Evolutionary conservation across 164 flowering plant genomes (phyloP), one percentile per base, ranked within the genome.

Genomic region (grape (Vitis vinifera)): DNA sequence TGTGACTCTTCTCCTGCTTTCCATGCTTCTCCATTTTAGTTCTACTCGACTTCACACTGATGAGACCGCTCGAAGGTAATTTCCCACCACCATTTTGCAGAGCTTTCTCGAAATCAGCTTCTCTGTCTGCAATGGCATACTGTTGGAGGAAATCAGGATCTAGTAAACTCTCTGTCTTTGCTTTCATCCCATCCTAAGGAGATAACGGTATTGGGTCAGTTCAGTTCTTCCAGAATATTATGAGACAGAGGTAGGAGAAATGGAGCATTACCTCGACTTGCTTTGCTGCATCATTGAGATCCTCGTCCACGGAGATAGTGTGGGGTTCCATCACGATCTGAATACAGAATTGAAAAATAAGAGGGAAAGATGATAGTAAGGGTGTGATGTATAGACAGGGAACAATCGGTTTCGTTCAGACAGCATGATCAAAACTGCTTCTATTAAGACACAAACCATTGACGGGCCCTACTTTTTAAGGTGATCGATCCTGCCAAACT

Each of bases 281-380:
- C 73, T 77, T 82, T 13, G 99, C 98, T 50, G 87, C 99, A 11
- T 85, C 84, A 58, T 89, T 77, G 4, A 96, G 90, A 80, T 93
- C 99, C 49, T 96, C 96, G 7, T 93, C 99, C 73, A 96, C 65
- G 9, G 98, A 86, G 29, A 89, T 78, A 5, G 63, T 68, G 68
- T 89, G 94, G 7, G 97, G 94, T 75, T 72, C 66, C 88, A 92
- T 65, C 48, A 51, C 77, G 72, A 84, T 79, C 99, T 96, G 85
- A 50, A 70, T 13, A 19, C 55, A 76, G 62, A 63, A 44, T 10
- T 16, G 2, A 9, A 31, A 48, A 59, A 17, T 51, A 4, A 55
- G 10, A 63, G 51, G 6, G 7, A 23, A 56, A 56, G 19, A 60
- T 23, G 37, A 9, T 29, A 7, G 30, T 60, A 60, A 19, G 29